These are phyloP conservation scores for Cryptococcus neoformans DNA, from an alignment of 1,284 basidiomycete genomes.

Conservation along the genomic window DNA sequence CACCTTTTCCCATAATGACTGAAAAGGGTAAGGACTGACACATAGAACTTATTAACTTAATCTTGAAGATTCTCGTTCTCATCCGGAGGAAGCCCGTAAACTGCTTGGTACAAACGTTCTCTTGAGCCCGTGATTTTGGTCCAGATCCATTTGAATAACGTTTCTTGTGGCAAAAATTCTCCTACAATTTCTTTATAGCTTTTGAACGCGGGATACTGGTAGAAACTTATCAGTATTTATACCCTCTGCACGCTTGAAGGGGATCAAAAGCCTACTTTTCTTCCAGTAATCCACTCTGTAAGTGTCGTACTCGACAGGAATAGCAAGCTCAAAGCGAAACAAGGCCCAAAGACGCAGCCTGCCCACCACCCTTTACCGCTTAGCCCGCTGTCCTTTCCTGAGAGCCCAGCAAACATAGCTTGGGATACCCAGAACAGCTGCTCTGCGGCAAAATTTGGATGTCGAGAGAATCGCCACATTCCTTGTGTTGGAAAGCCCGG, in stretches of 20 bases:
- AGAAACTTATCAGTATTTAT: slow-evolving; percentile 3
- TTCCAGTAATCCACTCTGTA: slow-evolving; percentile 71
- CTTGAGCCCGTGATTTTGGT: slow-evolving; percentile 17
- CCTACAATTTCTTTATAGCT: slow-evolving; percentile 75
- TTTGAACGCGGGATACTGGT: slow-evolving; percentile 65
- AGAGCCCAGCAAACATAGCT: slow-evolving; percentile 37
- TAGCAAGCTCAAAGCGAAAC: slow-evolving; percentile 47
- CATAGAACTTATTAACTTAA: too few relatives aligned
- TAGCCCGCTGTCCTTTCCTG: slow-evolving; percentile 22
- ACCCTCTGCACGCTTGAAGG: too few relatives aligned
- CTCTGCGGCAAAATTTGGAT: slow-evolving; percentile 90
- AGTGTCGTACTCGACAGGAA: slow-evolving; percentile 72
- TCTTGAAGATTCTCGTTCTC: too few relatives aligned
- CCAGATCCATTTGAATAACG: slow-evolving; percentile 48
- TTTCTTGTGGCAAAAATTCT: slow-evolving; percentile 68
- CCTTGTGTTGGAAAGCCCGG: slow-evolving; percentile 83
- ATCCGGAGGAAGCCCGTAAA: slow-evolving; percentile 3
- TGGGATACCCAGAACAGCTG: slow-evolving; percentile 74
- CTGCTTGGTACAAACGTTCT: slow-evolving; percentile 1
- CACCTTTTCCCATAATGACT: too few relatives aligned
- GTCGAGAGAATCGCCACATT: slow-evolving; percentile 79
- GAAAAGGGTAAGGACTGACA: too few relatives aligned
- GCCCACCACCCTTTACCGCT: slow-evolving; percentile 24
- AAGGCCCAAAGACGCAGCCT: slow-evolving; percentile 28
- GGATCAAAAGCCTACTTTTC: slow-evolving; percentile 53